phyloP scores from a whole-genome alignment of 129 eudicot genomes.

The Gnaphalium uliginosum region DNA sequence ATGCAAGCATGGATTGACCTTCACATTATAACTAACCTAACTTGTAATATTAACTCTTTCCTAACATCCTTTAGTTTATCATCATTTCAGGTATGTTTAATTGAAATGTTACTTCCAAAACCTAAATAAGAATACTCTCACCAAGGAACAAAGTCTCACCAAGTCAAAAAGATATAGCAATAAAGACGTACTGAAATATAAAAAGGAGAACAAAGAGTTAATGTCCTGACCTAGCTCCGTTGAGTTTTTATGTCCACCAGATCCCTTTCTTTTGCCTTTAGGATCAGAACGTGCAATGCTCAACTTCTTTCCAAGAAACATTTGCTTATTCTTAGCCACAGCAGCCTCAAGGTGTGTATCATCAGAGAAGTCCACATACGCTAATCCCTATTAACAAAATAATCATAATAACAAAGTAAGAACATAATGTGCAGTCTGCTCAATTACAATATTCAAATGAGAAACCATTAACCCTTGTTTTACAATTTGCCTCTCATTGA shows the following conservation, averaged over 20 bases:
- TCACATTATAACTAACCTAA: neutral
- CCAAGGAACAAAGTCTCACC: neutral
- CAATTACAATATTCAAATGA: neutral
- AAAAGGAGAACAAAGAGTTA: neutral
- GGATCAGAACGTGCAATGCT: slow-evolving; percentile 90
- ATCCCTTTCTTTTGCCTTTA: slow-evolving; percentile 45
- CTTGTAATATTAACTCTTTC: neutral
- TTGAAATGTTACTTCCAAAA: neutral
- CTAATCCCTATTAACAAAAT: slow-evolving; percentile 62
- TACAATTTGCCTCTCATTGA: neutral
- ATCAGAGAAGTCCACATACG: slow-evolving; percentile 84
- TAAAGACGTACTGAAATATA: neutral
- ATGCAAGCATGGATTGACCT: neutral
- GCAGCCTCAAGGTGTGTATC: slow-evolving; percentile 84
- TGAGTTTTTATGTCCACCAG: slow-evolving; percentile 30
- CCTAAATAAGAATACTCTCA: neutral
- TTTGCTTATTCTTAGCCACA: slow-evolving; percentile 68
- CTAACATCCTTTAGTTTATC: neutral
- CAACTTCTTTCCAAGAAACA: slow-evolving; percentile 60
- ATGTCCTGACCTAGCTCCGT: slow-evolving; percentile 42
- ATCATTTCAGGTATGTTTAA: neutral
- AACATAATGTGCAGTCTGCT: neutral
- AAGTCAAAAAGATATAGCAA: neutral
- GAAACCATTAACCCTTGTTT: slow-evolving; percentile 1
- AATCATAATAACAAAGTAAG: neutral